A percentile compares a stretch with the other conserved stretches of the same genome.
Evolutionary conservation across 1,139 yeast species (phyloP).

Genomic region (Magnusiomyces ingens): DNA sequence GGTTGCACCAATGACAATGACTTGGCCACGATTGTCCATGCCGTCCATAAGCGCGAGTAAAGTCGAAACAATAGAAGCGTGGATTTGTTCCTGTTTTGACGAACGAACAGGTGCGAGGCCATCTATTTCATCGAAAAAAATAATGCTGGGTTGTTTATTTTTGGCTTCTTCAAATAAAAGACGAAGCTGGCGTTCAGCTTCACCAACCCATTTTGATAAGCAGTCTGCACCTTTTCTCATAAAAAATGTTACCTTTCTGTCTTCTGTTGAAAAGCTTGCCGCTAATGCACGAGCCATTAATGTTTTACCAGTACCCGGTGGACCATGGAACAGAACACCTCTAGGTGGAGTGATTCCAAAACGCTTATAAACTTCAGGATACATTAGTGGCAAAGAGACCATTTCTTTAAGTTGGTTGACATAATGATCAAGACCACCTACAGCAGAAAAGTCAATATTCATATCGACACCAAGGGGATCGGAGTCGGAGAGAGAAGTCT

Average conservation of each 20-base stretch:
- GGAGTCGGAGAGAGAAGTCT: slow-evolving; percentile 74
- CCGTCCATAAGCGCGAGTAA: slow-evolving; percentile 96
- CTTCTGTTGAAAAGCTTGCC: slow-evolving; percentile 81
- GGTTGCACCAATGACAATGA: slow-evolving; percentile 96
- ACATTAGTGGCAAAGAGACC: slow-evolving; percentile 88
- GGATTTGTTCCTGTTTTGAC: slow-evolving; percentile 95
- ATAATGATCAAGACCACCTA: slow-evolving; percentile 90
- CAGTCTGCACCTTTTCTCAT: slow-evolving; percentile 99
- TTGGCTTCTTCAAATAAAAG: slow-evolving; percentile 91
- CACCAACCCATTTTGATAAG: slow-evolving; percentile 98
- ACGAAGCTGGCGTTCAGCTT: slow-evolving; percentile 91
- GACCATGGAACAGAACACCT: slow-evolving; percentile 97
- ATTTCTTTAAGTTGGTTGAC: slow-evolving; percentile 91
- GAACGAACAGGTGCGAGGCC: slow-evolving; percentile 97
- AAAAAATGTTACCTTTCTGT: slow-evolving; percentile 82
- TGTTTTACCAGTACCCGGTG: slow-evolving; percentile 99
- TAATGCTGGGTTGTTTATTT: slow-evolving; percentile 91
- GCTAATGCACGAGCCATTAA: slow-evolving; percentile 97
- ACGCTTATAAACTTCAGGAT: slow-evolving; percentile 88
- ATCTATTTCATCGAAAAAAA: slow-evolving; percentile 95
- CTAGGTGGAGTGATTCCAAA: slow-evolving; percentile 94
- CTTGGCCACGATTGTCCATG: slow-evolving; percentile 96
- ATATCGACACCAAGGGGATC: slow-evolving; percentile 95
- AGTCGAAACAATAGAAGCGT: slow-evolving; percentile 94
- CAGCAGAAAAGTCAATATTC: slow-evolving; percentile 81